These are phyloP conservation scores for Zopfochytrium polystomum DNA, from an alignment of 371 early-diverging fungal species.

Conservation along the genomic window DNA sequence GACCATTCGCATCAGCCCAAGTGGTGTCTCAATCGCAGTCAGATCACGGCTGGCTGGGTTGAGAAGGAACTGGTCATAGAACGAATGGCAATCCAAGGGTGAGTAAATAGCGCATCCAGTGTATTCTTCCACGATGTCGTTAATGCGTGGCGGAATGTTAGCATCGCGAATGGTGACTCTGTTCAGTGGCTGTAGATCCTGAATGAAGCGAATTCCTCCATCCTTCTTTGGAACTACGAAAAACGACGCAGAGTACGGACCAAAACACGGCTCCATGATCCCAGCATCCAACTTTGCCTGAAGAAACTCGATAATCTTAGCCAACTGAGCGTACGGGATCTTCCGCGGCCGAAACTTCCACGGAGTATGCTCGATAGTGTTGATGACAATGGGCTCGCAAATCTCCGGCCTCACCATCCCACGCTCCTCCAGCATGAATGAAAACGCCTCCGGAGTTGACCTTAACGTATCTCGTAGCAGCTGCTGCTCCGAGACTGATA, in stretches of 20 bases:
- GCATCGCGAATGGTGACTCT: slow-evolving; percentile 30
- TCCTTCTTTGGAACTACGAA: slow-evolving; percentile 32
- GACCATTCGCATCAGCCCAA: slow-evolving; percentile 32
- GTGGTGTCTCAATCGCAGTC: slow-evolving; percentile 26
- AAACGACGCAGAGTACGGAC: slow-evolving; percentile 26
- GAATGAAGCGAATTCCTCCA: slow-evolving; percentile 29
- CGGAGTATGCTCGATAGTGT: slow-evolving; percentile 15
- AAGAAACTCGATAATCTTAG: slow-evolving; percentile 4
- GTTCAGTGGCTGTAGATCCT: slow-evolving; percentile 34
- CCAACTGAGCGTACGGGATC: slow-evolving; percentile 4
- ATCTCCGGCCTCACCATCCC: slow-evolving; percentile 11
- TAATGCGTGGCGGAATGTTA: slow-evolving; percentile 22
- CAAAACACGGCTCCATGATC: slow-evolving; percentile 29
- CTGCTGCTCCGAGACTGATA: slow-evolving; percentile 2
- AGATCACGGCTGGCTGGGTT: slow-evolving; percentile 25
- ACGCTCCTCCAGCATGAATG: slow-evolving; percentile 1
- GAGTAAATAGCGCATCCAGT: slow-evolving; percentile 24
- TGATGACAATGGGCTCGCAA: slow-evolving; percentile 6
- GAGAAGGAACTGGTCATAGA: slow-evolving; percentile 32
- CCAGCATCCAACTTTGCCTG: slow-evolving; percentile 24
- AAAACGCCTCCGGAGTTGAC: slow-evolving; percentile 5
- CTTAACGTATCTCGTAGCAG: neutral
- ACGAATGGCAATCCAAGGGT: slow-evolving; percentile 27
- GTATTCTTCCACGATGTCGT: slow-evolving; percentile 25
- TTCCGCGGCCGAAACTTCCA: slow-evolving; percentile 5